These are phyloP conservation scores for Phaeolepiota aurea DNA, from an alignment of 768 basidiomycete species.

Conservation along the genomic window DNA sequence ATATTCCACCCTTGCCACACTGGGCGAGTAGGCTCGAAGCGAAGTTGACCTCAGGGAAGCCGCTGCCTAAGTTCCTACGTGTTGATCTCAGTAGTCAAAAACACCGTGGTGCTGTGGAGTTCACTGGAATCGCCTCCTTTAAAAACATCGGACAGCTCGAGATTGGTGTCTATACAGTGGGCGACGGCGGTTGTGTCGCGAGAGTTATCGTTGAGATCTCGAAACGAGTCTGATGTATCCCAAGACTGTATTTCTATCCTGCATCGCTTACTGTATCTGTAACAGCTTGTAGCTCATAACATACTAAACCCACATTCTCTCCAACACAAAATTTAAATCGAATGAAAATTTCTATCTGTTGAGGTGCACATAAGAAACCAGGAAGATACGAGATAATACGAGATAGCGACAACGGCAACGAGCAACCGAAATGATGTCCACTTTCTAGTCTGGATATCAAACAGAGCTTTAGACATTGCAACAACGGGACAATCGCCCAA, in stretches of 20 bases:
- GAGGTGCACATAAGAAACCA: no score
- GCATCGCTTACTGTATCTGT: not conserved
- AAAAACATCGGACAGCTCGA: slow-evolving; percentile 45
- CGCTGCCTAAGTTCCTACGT: slow-evolving; percentile 48
- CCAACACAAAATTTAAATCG: not conserved
- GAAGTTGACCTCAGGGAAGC: slow-evolving; percentile 39
- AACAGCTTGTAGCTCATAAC: not conserved
- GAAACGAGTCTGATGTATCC: slow-evolving; percentile 8
- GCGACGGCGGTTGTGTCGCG: slow-evolving; percentile 43
- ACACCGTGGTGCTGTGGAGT: slow-evolving; percentile 42
- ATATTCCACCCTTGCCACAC: slow-evolving; percentile 28
- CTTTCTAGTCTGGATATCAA: not conserved
- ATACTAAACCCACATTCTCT: slow-evolving; percentile 16
- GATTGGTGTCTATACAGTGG: slow-evolving; percentile 45
- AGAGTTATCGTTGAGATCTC: slow-evolving; percentile 52
- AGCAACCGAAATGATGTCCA: not conserved
- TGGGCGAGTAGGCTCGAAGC: slow-evolving; percentile 40
- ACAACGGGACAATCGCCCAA: slow-evolving; percentile 2
- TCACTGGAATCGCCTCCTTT: slow-evolving; percentile 43
- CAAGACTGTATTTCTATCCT: not conserved
- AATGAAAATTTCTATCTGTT: no score
- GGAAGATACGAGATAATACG: no score
- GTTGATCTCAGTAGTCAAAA: slow-evolving; percentile 37
- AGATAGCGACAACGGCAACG: not conserved
- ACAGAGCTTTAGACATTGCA: not conserved